Percentiles rank a stretch among this genome's conserved stretches.
These are phyloP conservation scores for Barnettozyma sucrosica DNA, from an alignment of 805 yeast genomes.

Conservation along the genomic window DNA sequence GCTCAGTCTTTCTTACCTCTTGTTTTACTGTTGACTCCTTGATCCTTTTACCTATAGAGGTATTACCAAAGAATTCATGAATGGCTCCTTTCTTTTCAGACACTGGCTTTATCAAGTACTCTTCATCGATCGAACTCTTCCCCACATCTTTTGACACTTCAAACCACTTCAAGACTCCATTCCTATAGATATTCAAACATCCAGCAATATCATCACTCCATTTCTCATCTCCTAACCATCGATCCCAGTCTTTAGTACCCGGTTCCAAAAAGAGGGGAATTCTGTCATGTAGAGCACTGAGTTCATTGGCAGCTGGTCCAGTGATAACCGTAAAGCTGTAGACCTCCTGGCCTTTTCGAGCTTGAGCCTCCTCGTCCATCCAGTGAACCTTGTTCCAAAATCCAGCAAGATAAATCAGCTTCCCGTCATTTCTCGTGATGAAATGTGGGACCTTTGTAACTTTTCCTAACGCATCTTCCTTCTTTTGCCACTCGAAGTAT, in stretches of 20 bases:
- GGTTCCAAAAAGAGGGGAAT: conserved; percentile 73
- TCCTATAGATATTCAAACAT: conserved; percentile 35
- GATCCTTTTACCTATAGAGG: neutral
- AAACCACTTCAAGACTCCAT: conserved; percentile 40
- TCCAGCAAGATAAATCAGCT: conserved; percentile 64
- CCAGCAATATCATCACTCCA: conserved; percentile 38
- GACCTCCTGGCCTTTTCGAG: conserved; percentile 21
- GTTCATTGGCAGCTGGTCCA: conserved; percentile 54
- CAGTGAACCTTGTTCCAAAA: conserved; percentile 31
- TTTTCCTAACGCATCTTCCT: conserved; percentile 24
- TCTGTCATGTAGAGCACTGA: conserved; percentile 67
- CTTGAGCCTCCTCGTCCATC: conserved; percentile 2
- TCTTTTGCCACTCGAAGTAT: conserved; percentile 72
- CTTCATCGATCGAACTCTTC: conserved; percentile 42
- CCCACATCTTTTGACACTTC: conserved; percentile 63
- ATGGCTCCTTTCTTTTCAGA: conserved; percentile 11
- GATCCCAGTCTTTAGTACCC: conserved; percentile 47
- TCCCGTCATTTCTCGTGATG: conserved; percentile 45
- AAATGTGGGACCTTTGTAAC: conserved; percentile 57
- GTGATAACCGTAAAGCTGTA: conserved; percentile 68
- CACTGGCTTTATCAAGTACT: conserved; percentile 27
- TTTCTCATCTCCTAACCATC: conserved; percentile 50
- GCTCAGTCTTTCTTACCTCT: neutral
- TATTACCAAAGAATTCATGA: conserved; percentile 12
- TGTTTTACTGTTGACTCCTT: conserved; percentile 2